Conservation (phyloP, 345 rosid species). For the Murraya paniculata region DNA sequence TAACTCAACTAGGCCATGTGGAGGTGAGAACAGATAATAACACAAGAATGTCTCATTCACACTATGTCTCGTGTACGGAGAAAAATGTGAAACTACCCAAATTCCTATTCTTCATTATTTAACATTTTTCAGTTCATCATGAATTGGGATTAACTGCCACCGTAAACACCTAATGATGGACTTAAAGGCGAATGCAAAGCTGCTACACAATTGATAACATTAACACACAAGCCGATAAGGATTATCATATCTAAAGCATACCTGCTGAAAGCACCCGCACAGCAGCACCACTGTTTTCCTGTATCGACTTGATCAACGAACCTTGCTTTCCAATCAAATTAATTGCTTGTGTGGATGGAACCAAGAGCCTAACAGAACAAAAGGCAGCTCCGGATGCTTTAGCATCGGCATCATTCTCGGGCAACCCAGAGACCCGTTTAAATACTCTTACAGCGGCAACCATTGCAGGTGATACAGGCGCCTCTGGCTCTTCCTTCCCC, state of each 20-base stretch:
- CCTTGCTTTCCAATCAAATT: conserved; percentile 94
- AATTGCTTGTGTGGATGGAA: conserved; percentile 82
- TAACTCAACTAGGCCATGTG: not conserved
- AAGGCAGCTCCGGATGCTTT: conserved; percentile 32
- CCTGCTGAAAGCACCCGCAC: conserved; percentile 79
- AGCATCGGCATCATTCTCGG: conserved; percentile 35
- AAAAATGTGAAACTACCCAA: not conserved
- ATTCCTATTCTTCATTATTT: not conserved
- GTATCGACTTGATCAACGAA: conserved; percentile 73
- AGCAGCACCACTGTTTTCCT: conserved; percentile 72
- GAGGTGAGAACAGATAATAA: not conserved
- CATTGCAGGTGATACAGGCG: conserved; percentile 55
- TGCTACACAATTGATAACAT: not conserved
- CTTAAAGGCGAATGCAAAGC: not conserved
- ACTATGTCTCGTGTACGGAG: not conserved
- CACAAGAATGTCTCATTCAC: not conserved
- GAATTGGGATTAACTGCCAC: not conserved
- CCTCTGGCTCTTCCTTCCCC: conserved; percentile 60
- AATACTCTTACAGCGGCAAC: conserved; percentile 50
- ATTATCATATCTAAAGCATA: conserved; percentile 29
- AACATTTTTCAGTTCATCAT: not conserved
- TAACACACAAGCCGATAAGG: not conserved
- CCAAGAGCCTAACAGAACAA: conserved; percentile 67
- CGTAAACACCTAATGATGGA: not conserved
- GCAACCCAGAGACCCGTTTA: conserved; percentile 45